Evolutionary conservation across 257 asterid genomes (phyloP).

Genomic region (Rauvolfia tetraphylla): DNA sequence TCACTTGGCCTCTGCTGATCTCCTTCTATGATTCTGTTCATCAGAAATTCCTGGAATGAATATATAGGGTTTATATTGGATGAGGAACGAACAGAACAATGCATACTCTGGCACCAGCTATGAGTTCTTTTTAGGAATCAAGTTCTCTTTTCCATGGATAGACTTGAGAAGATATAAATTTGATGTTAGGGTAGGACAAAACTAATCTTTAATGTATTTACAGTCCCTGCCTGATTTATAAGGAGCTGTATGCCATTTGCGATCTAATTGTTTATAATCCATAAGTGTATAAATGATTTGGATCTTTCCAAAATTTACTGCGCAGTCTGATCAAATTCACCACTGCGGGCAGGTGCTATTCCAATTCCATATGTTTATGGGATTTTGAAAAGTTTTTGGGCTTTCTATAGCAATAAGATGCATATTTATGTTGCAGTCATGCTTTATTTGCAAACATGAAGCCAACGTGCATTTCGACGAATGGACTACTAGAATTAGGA

Average conservation of each 20-base stretch:
- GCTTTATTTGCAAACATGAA: background rate
- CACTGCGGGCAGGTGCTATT: background rate
- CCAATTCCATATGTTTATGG: background rate
- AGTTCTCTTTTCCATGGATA: background rate
- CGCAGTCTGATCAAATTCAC: background rate
- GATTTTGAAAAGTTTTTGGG: background rate
- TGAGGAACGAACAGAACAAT: background rate
- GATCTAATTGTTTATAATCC: background rate
- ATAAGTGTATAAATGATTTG: background rate
- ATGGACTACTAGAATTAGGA: background rate
- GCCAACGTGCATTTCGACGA: background rate
- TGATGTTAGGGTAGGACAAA: background rate
- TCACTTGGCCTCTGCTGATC: background rate
- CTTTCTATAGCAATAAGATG: background rate
- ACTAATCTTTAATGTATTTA: background rate
- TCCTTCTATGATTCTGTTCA: background rate
- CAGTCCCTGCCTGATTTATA: background rate
- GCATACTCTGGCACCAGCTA: background rate
- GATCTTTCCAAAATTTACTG: background rate
- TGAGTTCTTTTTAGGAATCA: background rate
- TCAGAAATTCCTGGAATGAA: background rate
- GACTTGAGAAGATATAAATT: background rate
- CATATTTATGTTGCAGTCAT: no score
- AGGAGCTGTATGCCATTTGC: background rate
- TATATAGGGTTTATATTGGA: no score